phyloP scores from a whole-genome alignment of 169 alveolate genomes.

The Cryptosporidium ubiquitum region DNA sequence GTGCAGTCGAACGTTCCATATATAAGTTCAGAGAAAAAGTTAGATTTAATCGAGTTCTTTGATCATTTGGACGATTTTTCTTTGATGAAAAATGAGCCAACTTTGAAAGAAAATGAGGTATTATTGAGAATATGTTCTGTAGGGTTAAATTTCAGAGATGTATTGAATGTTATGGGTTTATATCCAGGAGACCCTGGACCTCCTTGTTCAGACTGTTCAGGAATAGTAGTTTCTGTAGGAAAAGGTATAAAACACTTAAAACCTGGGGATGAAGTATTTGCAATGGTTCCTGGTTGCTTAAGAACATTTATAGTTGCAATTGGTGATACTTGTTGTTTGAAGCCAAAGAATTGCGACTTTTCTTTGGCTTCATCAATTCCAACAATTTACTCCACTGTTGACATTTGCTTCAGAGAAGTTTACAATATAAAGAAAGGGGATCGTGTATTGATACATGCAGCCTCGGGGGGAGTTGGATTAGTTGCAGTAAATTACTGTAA shows the following conservation, averaged over 20 bases:
- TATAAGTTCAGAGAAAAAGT: slow-evolving; percentile 8
- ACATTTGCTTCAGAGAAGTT: slow-evolving; percentile 42
- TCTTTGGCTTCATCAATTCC: slow-evolving; percentile 52
- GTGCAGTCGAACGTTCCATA: neutral
- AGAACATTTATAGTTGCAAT: slow-evolving; percentile 53
- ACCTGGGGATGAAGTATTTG: slow-evolving; percentile 70
- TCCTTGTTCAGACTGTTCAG: slow-evolving; percentile 72
- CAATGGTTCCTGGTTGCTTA: slow-evolving; percentile 75
- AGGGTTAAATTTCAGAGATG: slow-evolving; percentile 80
- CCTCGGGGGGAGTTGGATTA: slow-evolving; percentile 74
- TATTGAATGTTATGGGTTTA: slow-evolving; percentile 76
- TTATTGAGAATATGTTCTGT: slow-evolving; percentile 78
- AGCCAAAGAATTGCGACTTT: slow-evolving; percentile 66
- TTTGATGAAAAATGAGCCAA: neutral
- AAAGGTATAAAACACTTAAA: slow-evolving; percentile 41
- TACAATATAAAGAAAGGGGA: slow-evolving; percentile 55
- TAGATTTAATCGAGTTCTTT: slow-evolving; percentile 7
- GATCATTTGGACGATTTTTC: slow-evolving; percentile 2
- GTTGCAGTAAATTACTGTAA: slow-evolving; percentile 70
- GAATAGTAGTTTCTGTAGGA: slow-evolving; percentile 65
- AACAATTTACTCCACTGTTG: slow-evolving; percentile 65
- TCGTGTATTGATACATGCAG: slow-evolving; percentile 66
- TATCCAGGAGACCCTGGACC: slow-evolving; percentile 73
- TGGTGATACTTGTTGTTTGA: slow-evolving; percentile 54
- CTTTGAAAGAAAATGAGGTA: slow-evolving; percentile 54